A percentile compares a stretch with the other conserved stretches of the same genome.
These are phyloP conservation scores for Penicillium alfredii DNA, from an alignment of 495 filamentous ascomycete genomes.

Conservation along the genomic window DNA sequence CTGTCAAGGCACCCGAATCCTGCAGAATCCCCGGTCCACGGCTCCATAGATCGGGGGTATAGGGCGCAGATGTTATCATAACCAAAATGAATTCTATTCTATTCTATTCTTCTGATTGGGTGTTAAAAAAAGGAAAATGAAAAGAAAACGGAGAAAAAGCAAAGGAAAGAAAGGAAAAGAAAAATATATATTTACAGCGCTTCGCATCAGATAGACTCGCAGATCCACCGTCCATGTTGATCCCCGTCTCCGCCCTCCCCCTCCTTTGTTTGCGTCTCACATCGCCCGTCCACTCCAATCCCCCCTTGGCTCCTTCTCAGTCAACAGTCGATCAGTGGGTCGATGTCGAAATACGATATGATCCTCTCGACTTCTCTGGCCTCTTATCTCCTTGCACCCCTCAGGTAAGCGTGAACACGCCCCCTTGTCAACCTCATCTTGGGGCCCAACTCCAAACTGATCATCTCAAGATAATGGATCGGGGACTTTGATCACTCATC, in stretches of 20 bases:
- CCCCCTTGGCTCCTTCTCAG: constrained; percentile 7
- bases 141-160: constrained; percentile 7
- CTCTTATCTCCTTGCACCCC: constrained; percentile 4
- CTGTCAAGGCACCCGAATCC: no score
- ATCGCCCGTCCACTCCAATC: constrained; percentile 1
- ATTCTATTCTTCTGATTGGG: no score
- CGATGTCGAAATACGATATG: constrained; percentile 32
- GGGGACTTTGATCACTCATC: constrained; percentile 8
- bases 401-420: constrained; percentile 8
- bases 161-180: constrained; percentile 1
- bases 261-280: constrained; percentile 12
- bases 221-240: constrained; percentile 17
- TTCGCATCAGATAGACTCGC: no score
- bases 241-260: constrained; percentile 18
- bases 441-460: no score
- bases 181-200: neutral
- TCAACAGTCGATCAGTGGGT: constrained; percentile 8
- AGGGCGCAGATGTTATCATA: no score
- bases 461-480: constrained; percentile 12
- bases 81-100: no score
- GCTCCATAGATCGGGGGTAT: no score
- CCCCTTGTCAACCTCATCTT: constrained; percentile 7
- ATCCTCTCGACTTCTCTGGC: constrained; percentile 21
- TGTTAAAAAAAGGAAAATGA: no score
- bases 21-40: no score